These are phyloP conservation scores for Immersiporthe knoxdaviesiana DNA, from an alignment of 2,329 filamentous ascomycete genomes.

Conservation along the genomic window DNA sequence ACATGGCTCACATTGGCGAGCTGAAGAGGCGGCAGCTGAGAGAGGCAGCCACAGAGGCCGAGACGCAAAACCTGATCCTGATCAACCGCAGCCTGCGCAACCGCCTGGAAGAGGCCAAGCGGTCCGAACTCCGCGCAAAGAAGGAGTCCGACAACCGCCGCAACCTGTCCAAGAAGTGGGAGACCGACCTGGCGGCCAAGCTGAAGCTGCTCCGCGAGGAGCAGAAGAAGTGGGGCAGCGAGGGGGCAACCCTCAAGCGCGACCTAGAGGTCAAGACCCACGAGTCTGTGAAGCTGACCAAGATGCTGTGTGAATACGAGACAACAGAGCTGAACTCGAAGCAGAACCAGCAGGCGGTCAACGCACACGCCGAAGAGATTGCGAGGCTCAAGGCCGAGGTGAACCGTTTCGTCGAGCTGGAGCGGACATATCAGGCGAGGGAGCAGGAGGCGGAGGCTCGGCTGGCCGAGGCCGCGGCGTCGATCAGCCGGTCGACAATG, in stretches of 20 bases:
- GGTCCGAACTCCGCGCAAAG: conserved; percentile 69
- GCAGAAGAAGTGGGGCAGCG: conserved; percentile 64
- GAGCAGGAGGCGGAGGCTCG: conserved; percentile 63
- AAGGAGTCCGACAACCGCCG: conserved; percentile 74
- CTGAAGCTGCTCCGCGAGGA: conserved; percentile 70
- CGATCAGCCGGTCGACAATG: conserved; percentile 61
- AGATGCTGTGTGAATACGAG: conserved; percentile 70
- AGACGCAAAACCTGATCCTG: conserved; percentile 80
- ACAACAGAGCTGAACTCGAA: conserved; percentile 66
- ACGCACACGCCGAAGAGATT: conserved; percentile 64
- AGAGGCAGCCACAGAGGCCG: conserved; percentile 78
- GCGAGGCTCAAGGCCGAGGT: conserved; percentile 63
- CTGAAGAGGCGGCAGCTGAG: conserved; percentile 74
- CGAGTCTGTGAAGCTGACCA: conserved; percentile 67
- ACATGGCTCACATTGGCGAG: conserved; percentile 79
- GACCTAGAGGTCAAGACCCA: conserved; percentile 61
- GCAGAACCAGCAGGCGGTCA: conserved; percentile 66
- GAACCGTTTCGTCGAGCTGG: conserved; percentile 60
- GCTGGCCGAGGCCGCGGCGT: conserved; percentile 60
- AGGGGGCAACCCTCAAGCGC: conserved; percentile 59
- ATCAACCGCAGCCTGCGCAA: conserved; percentile 74
- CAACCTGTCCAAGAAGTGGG: conserved; percentile 76
- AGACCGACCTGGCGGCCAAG: conserved; percentile 70
- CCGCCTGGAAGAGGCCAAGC: conserved; percentile 73
- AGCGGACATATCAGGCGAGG: conserved; percentile 66